Base-by-base conservation (phyloP, 176 grass and related monocot genomes). In the Zoysia pacifica region DNA sequence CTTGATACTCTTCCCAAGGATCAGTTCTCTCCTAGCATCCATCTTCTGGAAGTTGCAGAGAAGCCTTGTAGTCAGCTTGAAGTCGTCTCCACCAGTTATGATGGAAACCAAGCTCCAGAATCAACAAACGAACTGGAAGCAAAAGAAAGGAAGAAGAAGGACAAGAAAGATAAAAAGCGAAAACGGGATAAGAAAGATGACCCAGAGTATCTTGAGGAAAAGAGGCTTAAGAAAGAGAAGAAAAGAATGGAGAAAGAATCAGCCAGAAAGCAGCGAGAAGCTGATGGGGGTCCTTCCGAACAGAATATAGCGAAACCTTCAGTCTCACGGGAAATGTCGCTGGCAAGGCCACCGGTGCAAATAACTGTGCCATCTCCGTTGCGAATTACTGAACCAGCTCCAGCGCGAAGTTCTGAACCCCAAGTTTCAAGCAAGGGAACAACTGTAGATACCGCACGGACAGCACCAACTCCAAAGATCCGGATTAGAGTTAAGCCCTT, bases 211-310 rank as follows among this genome's bases (percentile, higher is more conserved):
- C 51, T 91, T 73, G 96, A 89, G 71, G 89, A 87, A 79, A 99
- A 91, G 52, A 78, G 92, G 11, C 72, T 95, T 20, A 99, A 93
- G 79, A 99, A 91, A 62, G 96, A 94, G 82, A 98, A 89, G 84
- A 99, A 87, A 69, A 81, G 58, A 73, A 78, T 89, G 90, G 96
- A 98, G 78, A 94, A 94, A 84, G 95, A 98, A 49, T 78, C 76
- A 28, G 83, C 86, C 9, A 93, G 80, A 81, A 94, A 81, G 84
- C 67, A 89, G 70, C 90, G 86, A 70, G 79, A 65, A 48, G 84
- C 85, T 70, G 84, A 74, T 74, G 74, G 75, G 66, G 78, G 47
- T 89, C 52, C 65, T 35, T 72, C 67, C 11, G 85, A 90, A 60
- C 67, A 43, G 62, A 84, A 76, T 64, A 62, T 63, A 62, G n/a